Evolutionary conservation across 495 filamentous ascomycete genomes (phyloP).

Genomic region (Wilcoxina mikolae): DNA sequence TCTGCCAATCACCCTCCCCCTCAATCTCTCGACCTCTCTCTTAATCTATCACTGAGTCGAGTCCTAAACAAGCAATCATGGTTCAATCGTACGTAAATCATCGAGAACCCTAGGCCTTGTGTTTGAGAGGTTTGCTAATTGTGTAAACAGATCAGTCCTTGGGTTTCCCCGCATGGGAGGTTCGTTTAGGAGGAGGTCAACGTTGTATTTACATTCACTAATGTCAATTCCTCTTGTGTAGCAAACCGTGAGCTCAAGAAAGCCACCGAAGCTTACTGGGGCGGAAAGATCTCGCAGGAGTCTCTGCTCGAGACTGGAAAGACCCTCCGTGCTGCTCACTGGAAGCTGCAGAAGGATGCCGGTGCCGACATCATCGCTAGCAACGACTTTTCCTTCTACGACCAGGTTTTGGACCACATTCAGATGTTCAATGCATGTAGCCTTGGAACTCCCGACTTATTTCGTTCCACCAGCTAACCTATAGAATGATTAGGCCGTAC

Average conservation of each 20-base stretch:
- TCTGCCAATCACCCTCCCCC: too few species aligned
- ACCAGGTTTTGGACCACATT: conserved; percentile 96
- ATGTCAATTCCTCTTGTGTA: conserved; percentile 7
- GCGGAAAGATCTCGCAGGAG: conserved; percentile 73
- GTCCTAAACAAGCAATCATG: conserved; percentile 11
- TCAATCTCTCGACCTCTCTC: conserved; percentile 6
- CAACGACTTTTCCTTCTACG: conserved; percentile 99
- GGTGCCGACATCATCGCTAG: conserved; percentile 93
- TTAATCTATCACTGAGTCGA: conserved; percentile 6
- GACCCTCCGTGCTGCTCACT: conserved; percentile 87
- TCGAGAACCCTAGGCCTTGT: neutral
- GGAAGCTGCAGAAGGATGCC: conserved; percentile 97
- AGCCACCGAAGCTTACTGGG: conserved; percentile 96
- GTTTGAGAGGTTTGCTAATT: neutral
- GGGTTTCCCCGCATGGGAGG: conserved; percentile 86
- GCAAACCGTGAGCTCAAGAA: conserved; percentile 98
- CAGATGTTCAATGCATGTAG: conserved; percentile 88
- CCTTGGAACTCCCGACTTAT: neutral
- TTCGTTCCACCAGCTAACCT: conserved; percentile 8
- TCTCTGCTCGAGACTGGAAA: conserved; percentile 87
- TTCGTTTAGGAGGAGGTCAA: conserved; percentile 8
- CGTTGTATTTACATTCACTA: neutral
- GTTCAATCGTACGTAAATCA: conserved; percentile 25
- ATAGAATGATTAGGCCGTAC: conserved; percentile 48
- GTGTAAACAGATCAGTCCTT: conserved; percentile 42